Percentiles rank a stretch among this genome's conserved stretches.
phyloP scores from a whole-genome alignment of 2,329 filamentous ascomycete genomes.

The Fusarium bulbicola region DNA sequence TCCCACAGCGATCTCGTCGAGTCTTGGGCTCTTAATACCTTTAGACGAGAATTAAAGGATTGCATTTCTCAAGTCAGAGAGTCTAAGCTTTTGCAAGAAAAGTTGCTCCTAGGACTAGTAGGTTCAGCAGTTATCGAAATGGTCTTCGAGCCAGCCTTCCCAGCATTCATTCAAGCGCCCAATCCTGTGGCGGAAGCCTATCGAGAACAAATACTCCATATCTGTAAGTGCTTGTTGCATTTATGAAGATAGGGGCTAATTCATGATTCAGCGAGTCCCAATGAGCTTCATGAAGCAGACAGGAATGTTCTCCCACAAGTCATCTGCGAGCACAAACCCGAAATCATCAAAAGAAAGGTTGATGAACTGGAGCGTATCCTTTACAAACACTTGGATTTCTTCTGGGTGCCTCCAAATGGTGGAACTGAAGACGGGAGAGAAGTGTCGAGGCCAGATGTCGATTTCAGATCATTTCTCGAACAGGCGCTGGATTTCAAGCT shows the following conservation, averaged over 20 bases:
- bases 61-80: neutral
- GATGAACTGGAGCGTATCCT: neutral
- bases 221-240: neutral
- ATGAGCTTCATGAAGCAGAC: neutral
- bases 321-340: neutral
- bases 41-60: neutral
- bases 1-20: neutral
- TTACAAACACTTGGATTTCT: neutral
- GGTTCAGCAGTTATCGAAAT: neutral
- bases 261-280: neutral
- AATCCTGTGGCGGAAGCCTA: neutral
- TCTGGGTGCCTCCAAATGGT: neutral
- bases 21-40: neutral
- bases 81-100: fast-evolving
- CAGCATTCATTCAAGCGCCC: fast-evolving
- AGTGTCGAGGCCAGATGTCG: neutral
- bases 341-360: neutral
- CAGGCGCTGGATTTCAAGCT: neutral
- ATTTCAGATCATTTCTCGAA: neutral
- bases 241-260: too few relatives aligned
- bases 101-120: neutral
- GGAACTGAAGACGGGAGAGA: neutral
- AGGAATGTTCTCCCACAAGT: neutral
- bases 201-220: neutral
- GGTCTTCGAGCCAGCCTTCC: neutral